Conservation (phyloP, 2,329 filamentous ascomycete genomes). For the Aureobasidium sp. region DNA sequence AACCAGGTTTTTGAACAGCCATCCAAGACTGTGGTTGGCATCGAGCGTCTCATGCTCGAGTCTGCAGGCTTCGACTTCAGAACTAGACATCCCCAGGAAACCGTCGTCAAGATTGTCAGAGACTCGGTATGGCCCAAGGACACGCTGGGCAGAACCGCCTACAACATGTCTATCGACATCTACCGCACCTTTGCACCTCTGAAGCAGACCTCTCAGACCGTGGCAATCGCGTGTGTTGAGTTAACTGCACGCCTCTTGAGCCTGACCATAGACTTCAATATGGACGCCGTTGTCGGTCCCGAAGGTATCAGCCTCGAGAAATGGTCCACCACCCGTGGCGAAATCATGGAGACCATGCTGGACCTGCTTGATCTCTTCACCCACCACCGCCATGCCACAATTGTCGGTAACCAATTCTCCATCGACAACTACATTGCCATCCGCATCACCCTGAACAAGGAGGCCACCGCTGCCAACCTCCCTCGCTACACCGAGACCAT, state of each 20-base stretch:
- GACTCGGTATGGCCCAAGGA: conserved; percentile 8
- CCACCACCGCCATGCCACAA: conserved; percentile 66
- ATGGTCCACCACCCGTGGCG: conserved; percentile 37
- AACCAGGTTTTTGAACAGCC: conserved; percentile 69
- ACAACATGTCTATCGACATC: conserved; percentile 76
- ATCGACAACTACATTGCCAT: conserved; percentile 75
- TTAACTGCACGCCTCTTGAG: conserved; percentile 61
- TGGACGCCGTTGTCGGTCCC: conserved; percentile 40
- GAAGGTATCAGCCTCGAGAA: conserved; percentile 39
- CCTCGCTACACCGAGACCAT: conserved; percentile 52
- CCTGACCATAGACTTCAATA: conserved; percentile 36
- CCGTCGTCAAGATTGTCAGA: conserved; percentile 63
- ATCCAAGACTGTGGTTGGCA: conserved; percentile 73
- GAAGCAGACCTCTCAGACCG: conserved; percentile 78
- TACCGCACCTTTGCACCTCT: conserved; percentile 90
- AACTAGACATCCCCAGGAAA: conserved; percentile 76
- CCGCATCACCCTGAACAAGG: conserved; percentile 78
- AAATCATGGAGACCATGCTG: conserved; percentile 67
- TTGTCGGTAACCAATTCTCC: conserved; percentile 62
- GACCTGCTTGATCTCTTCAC: conserved; percentile 91
- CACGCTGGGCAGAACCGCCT: conserved; percentile 58
- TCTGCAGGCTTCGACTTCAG: conserved; percentile 90
- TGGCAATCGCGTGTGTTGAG: conserved; percentile 76
- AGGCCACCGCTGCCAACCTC: conserved; percentile 56
- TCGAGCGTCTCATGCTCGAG: conserved; percentile 89